Conservation (phyloP, 257 asterid genomes). For the Salvia hispanica region DNA sequence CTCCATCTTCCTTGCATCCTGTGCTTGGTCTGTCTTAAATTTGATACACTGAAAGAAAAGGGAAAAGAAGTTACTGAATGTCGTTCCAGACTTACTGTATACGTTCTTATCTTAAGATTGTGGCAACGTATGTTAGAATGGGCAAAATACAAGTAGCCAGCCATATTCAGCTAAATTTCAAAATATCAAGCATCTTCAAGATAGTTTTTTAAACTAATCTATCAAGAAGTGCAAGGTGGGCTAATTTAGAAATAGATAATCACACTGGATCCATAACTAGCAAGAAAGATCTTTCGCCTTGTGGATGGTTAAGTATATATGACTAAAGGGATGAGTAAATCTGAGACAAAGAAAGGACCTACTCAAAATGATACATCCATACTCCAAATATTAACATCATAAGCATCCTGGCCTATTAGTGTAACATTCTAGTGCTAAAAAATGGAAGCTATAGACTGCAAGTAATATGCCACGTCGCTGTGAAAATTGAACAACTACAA, state of each 20-base stretch:
- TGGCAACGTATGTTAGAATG: not conserved
- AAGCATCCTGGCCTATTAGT: not conserved
- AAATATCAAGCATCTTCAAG: constrained; percentile 25
- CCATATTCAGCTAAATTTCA: not conserved
- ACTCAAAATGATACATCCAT: constrained; percentile 9
- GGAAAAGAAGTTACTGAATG: constrained; percentile 22
- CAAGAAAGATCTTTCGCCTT: constrained; percentile 26
- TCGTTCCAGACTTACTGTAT: constrained; percentile 2
- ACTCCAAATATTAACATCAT: constrained; percentile 19
- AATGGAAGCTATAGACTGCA: not conserved
- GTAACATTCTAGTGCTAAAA: not conserved
- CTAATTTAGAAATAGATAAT: not conserved
- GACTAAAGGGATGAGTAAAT: not conserved
- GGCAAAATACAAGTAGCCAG: not conserved
- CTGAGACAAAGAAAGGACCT: not conserved
- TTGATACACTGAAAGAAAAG: constrained; percentile 62
- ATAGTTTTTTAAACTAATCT: not conserved
- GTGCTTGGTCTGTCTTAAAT: constrained; percentile 90
- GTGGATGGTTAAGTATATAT: constrained; percentile 7
- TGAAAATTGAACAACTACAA: not conserved
- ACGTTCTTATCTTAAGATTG: constrained; percentile 20
- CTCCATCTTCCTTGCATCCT: constrained; percentile 90
- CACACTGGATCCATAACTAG: not conserved
- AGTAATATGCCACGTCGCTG: not conserved
- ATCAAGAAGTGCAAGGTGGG: not conserved